Base-by-base conservation (phyloP, 805 yeast species). In the Nakazawaea wickerhamii region DNA sequence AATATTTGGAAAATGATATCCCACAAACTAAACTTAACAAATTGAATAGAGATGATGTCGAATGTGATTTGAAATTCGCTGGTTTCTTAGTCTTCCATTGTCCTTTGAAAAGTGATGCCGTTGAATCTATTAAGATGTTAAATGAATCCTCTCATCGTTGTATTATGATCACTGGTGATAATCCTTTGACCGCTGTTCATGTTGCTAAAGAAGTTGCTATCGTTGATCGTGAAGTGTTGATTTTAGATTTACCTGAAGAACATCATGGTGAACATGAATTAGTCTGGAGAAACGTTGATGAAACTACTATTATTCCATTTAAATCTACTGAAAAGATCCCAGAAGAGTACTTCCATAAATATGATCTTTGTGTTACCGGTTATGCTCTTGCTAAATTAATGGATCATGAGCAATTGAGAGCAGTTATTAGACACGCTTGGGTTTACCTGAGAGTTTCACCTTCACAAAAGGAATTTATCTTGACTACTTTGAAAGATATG, bases 131-230 rank as follows among this genome's bases (percentile, higher is more conserved):
- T 52, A 72, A 78, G 56, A 91, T 89, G 97, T 73, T 93, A 63
- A 91, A 88, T 64, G 95, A 88, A 58, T 89, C 97, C 1, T 79
- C 91, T 42, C 99, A 93, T 63, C 88, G 99, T 60, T 86, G 88
- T 60, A 79, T 93, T 33, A 93, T 93, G 99, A 93, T 93, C 53
- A 93, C 99, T 38, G 99, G 99, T 72, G 99, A 93, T 65, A 93
- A 91, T 63, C 97, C 99, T 30, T 76, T 93, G 58, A 93, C 99
- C 51, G 99, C 99, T 25, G 93, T 93, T 48, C 97, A 91, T 60
- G 99, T 93, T 53, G 98, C 98, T 18, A 81, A 81, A 54, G 95
- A 88, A 64, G 98, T 93, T 46, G 83, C 71, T 15, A 93, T 93
- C 57, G 83, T 89, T 46, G 84, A 84, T 39, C 81, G 88, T 52